phyloP scores from a whole-genome alignment of 139 green algal species.

The Gonium pectorale region DNA sequence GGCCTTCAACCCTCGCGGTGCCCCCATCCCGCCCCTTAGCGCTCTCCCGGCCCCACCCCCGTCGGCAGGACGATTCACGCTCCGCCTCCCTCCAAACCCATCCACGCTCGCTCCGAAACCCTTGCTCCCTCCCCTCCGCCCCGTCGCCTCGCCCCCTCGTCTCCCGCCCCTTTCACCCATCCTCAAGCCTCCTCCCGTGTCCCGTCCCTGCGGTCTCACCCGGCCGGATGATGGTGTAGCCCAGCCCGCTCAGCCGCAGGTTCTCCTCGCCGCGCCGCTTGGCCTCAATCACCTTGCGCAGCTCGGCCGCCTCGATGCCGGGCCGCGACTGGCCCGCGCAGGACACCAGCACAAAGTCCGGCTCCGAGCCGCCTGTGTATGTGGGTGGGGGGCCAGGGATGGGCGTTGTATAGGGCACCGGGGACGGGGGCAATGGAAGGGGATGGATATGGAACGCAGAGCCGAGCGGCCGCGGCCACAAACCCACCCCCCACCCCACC shows the following conservation, averaged over 20 bases:
- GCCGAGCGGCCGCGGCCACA: too few species aligned
- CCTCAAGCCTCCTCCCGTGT: too few species aligned
- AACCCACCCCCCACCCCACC: neutral
- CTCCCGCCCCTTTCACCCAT: neutral
- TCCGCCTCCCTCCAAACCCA: too few species aligned
- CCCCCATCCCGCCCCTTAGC: too few species aligned
- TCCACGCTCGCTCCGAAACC: too few species aligned
- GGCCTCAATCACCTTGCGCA: slow-evolving; percentile 63
- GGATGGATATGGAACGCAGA: too few species aligned
- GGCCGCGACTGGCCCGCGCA: slow-evolving; percentile 70
- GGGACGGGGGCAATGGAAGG: too few species aligned
- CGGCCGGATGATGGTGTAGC: slow-evolving; percentile 96
- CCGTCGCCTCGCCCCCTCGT: neutral
- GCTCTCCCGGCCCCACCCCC: too few species aligned
- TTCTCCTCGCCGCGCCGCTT: slow-evolving; percentile 89
- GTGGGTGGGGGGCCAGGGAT: neutral
- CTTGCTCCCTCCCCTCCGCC: neutral
- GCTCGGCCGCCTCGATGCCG: slow-evolving; percentile 53
- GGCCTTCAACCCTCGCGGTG: too few species aligned
- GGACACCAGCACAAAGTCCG: slow-evolving; percentile 95
- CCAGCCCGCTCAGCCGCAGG: slow-evolving; percentile 88
- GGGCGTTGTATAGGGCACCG: neutral
- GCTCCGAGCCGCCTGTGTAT: slow-evolving; percentile 76
- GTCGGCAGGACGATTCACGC: too few species aligned
- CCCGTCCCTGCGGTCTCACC: slow-evolving; percentile 20